These are phyloP conservation scores for Skeletonema tropicum DNA, from an alignment of 108 stramenopile genomes.

Conservation along the genomic window DNA sequence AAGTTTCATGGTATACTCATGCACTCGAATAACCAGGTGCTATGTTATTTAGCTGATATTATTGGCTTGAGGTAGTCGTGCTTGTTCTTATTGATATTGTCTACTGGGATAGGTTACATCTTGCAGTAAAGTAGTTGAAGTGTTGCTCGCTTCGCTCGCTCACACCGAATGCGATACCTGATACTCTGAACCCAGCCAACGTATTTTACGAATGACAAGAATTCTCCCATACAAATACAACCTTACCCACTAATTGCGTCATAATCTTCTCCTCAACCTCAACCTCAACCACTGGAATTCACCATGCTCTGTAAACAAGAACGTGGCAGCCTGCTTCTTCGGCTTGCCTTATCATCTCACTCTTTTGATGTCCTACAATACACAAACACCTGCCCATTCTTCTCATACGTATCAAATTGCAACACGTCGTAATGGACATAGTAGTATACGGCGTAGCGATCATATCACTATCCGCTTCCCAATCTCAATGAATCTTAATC, in stretches of 20 bases:
- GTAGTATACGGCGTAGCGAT: slow-evolving; percentile 67
- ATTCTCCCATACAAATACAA: slow-evolving; percentile 84
- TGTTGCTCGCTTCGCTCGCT: too few relatives aligned
- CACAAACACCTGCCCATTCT: slow-evolving; percentile 23
- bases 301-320: slow-evolving; percentile 90
- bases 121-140: too few relatives aligned
- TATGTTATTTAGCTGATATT: too few relatives aligned
- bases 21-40: too few relatives aligned
- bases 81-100: too few relatives aligned
- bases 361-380: slow-evolving; percentile 83
- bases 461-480: slow-evolving; percentile 60
- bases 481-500: slow-evolving; percentile 66
- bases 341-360: slow-evolving; percentile 39
- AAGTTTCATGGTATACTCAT: too few relatives aligned
- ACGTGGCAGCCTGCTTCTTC: slow-evolving; percentile 71
- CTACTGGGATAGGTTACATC: too few relatives aligned
- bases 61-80: too few relatives aligned
- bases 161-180: slow-evolving; percentile 35
- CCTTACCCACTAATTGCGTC: slow-evolving; percentile 92
- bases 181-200: slow-evolving; percentile 33
- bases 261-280: slow-evolving; percentile 94
- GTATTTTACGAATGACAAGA: slow-evolving; percentile 89
- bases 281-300: slow-evolving; percentile 92
- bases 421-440: slow-evolving; percentile 82
- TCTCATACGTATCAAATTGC: slow-evolving; percentile 34